These are phyloP conservation scores for Fraxinus platypoda DNA, from an alignment of 305 asterid genomes.

Conservation along the genomic window DNA sequence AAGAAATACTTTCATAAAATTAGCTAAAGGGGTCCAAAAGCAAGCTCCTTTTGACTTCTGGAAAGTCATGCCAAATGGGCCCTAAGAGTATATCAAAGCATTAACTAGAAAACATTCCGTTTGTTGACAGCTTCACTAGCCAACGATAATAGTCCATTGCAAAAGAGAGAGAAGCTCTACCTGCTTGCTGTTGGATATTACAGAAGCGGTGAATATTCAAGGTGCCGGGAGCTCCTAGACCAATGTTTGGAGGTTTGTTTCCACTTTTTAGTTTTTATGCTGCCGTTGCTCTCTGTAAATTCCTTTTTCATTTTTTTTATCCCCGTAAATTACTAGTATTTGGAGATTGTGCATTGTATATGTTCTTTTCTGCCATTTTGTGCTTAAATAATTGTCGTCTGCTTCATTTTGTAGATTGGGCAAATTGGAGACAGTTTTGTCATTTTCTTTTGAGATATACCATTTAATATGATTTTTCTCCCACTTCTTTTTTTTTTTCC, in stretches of 20 bases:
- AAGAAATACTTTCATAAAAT: too few relatives aligned
- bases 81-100: background rate
- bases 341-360: background rate
- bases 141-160: conserved; percentile 43
- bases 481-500: background rate
- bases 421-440: background rate
- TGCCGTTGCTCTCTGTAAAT: background rate
- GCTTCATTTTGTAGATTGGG: background rate
- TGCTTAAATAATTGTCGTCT: background rate
- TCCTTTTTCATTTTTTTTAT: background rate
- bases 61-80: too few relatives aligned
- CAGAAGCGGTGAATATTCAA: conserved; percentile 54
- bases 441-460: background rate
- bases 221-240: conserved; percentile 49
- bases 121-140: conserved; percentile 45
- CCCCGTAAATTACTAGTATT: background rate
- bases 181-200: conserved; percentile 61
- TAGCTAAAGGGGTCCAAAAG: too few relatives aligned
- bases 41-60: too few relatives aligned
- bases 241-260: conserved; percentile 54
- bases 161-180: conserved; percentile 65
- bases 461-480: background rate
- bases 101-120: background rate
- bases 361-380: background rate
- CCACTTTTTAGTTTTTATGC: background rate